Conservation (phyloP, 2,329 filamentous ascomycete species). For the Colletotrichum caudatum region DNA sequence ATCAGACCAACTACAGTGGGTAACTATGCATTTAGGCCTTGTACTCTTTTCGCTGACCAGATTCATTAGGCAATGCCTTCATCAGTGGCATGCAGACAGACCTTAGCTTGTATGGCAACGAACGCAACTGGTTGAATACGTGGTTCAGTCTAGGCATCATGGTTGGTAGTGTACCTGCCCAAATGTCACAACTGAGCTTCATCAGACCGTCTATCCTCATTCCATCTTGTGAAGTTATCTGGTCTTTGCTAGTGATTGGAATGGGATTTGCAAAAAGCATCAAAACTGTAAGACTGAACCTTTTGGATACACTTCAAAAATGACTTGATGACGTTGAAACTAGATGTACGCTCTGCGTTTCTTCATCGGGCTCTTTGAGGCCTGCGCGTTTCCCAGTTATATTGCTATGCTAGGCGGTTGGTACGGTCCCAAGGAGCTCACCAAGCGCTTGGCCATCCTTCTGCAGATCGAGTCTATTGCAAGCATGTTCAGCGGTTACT, state of each 20-base stretch:
- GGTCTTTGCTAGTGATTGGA: constrained; percentile 39
- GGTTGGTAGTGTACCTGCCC: constrained; percentile 46
- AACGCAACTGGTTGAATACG: constrained; percentile 45
- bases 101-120: constrained; percentile 45
- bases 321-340: constrained; percentile 5
- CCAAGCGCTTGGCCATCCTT: constrained; percentile 63
- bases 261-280: constrained; percentile 45
- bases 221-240: constrained; percentile 46
- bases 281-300: constrained; percentile 30
- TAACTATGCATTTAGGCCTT: background rate
- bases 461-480: constrained; percentile 64
- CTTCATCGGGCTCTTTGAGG: constrained; percentile 57
- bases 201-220: constrained; percentile 47
- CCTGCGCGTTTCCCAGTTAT: constrained; percentile 46
- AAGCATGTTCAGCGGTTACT: constrained; percentile 68
- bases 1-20: constrained; percentile 49
- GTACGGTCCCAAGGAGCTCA: constrained; percentile 55
- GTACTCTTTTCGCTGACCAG: constrained; percentile 6
- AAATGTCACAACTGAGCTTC: constrained; percentile 45
- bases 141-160: constrained; percentile 45
- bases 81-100: constrained; percentile 47
- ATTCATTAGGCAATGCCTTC: constrained; percentile 43
- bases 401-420: constrained; percentile 57
- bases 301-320: background rate
- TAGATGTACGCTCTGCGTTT: constrained; percentile 58